These are phyloP conservation scores for Zymoseptoria passerinii DNA, from an alignment of 2,329 filamentous ascomycete species.

Conservation along the genomic window DNA sequence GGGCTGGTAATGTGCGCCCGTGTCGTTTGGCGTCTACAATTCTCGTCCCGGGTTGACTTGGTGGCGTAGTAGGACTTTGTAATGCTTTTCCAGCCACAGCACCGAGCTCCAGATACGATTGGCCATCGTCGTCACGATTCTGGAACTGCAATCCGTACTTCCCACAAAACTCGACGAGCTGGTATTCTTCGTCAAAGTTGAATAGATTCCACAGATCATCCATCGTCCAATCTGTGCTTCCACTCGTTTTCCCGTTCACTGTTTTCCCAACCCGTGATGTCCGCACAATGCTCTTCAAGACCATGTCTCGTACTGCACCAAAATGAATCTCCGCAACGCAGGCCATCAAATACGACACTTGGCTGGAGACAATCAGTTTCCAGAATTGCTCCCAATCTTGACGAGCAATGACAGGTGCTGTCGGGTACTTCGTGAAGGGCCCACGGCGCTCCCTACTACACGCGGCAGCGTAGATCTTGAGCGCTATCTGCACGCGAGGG, in stretches of 20 bases:
- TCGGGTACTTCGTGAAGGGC: conserved; percentile 41
- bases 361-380: conserved; percentile 45
- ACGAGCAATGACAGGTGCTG: conserved; percentile 45
- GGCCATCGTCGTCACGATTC: conserved; percentile 34
- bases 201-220: conserved; percentile 44
- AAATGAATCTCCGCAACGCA: conserved; percentile 58
- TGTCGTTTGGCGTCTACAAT: conserved; percentile 52
- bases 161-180: conserved; percentile 48
- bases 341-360: conserved; percentile 54
- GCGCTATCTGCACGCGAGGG: conserved; percentile 46
- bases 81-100: conserved; percentile 34
- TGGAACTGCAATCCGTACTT: conserved; percentile 45
- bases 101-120: conserved; percentile 44
- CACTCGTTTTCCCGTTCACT: conserved; percentile 11
- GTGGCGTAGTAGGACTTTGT: conserved; percentile 21
- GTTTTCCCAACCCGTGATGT: conserved; percentile 7
- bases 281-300: conserved; percentile 39
- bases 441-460: conserved; percentile 45
- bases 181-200: conserved; percentile 47
- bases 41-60: conserved; percentile 35
- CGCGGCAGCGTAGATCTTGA: conserved; percentile 50
- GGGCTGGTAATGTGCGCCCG: conserved; percentile 46
- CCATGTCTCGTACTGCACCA: conserved; percentile 48
- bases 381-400: conserved; percentile 53
- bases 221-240: conserved; percentile 50